Conservation (phyloP, 331 rosid genomes). For the Pyrus hybrid region DNA sequence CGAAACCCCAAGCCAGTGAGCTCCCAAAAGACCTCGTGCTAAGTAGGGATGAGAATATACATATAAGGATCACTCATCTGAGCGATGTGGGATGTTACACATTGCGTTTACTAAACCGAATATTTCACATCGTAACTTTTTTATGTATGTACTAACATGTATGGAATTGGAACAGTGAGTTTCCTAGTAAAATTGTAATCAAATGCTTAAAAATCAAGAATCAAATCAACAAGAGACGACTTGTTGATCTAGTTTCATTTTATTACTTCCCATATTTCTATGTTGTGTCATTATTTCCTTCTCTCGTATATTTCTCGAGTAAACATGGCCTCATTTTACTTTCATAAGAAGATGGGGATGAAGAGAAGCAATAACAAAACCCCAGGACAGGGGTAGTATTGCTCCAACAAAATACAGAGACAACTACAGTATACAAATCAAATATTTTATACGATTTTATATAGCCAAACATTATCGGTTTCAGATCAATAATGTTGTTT, state of each 20-base stretch:
- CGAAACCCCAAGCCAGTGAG: no score
- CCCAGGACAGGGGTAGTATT: not conserved
- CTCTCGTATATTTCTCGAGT: not conserved
- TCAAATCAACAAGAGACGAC: no score
- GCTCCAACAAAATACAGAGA: not conserved
- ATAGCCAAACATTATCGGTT: not conserved
- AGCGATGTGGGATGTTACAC: no score
- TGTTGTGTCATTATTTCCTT: not conserved
- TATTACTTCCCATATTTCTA: not conserved
- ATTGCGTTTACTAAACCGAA: no score
- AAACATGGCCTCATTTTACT: not conserved
- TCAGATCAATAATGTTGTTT: not conserved
- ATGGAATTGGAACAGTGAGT: no score
- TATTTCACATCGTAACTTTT: no score
- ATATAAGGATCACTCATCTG: no score
- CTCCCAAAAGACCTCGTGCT: no score
- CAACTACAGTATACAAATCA: not conserved
- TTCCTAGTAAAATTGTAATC: no score
- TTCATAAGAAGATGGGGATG: not conserved
- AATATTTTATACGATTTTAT: not conserved
- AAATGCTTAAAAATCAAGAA: no score
- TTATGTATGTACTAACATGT: no score
- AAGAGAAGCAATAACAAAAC: not conserved
- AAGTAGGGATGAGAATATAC: no score
- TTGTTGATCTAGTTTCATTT: not conserved